Base-by-base conservation (phyloP, 805 yeast genomes). In the Wickerhamomyces chaumierensis region DNA sequence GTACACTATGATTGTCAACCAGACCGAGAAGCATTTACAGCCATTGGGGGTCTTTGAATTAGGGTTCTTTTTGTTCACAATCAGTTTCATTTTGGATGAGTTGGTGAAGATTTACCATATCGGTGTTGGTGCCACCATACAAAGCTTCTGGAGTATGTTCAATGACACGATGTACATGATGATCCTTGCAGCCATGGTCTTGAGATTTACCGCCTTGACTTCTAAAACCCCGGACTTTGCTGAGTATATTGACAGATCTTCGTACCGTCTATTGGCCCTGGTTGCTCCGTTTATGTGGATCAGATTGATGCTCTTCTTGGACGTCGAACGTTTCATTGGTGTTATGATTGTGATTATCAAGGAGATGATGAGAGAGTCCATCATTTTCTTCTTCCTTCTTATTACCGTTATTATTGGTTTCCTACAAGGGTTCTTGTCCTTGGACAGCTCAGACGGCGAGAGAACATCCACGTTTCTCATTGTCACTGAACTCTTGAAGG, bases 221-320 rank as follows among this genome's bases (percentile, higher is more conserved):
- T 41, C 48, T 5, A 25, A 9, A 5, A 5, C 12, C 14, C 49
- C 56, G 2, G 53, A 49, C 20, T 48, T 58, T 18, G 37, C 37
- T 46, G n/a, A 40, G 4, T 33, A 52, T 21, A 48, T 72, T 48
- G 83, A 77, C 51, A 68, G 69, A 45, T 63, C 75, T 5, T 70
- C 94, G 0, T 84, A 77, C 55, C 63, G 94, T 44, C 56, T 84
- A 3, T 59, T 86, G 36, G 78, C 94, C 0, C 70, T 87, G 51
- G 87, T 83, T 13, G 81, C 95, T 5, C 95, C 95, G 3, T 65
- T 86, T 46, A 78, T 86, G 72, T 86, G 95, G 94, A 71, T 82
- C 2, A 68, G 96, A 36, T 62, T 86, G 36, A 61, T 86, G 40
- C 66, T 86, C 29, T 85, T 69, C 58, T 67, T 85, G 48, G 96